A percentile compares a stretch with the other conserved stretches of the same genome.
Evolutionary conservation across 23 red algal genomes (phyloP).

Genomic region (Gracilaria domingensis): DNA sequence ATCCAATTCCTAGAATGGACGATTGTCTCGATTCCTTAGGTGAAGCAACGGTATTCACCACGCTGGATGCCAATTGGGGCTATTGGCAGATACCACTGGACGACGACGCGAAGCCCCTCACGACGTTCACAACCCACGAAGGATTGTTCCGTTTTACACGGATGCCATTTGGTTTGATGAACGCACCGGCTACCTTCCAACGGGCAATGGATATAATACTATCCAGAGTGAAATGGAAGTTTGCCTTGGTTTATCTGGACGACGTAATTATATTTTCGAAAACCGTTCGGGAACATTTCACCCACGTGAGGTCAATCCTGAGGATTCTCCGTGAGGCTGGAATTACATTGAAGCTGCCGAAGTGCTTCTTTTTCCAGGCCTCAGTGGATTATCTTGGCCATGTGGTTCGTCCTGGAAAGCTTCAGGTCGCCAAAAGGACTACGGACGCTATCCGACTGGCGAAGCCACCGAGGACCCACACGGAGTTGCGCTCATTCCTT

Average conservation of each 20-base stretch:
- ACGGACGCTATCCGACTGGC: slow-evolving; percentile 6
- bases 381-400: slow-evolving; percentile 44
- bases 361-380: slow-evolving; percentile 49
- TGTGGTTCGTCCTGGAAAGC: slow-evolving; percentile 34
- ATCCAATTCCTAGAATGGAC: no score
- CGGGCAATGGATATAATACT: not conserved
- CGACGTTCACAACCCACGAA: not conserved
- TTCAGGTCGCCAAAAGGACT: slow-evolving; percentile 12
- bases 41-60: no score
- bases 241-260: not conserved
- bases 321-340: not conserved
- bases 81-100: no score
- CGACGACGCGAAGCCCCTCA: no score
- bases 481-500: slow-evolving; percentile 28
- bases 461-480: slow-evolving; percentile 25
- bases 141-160: not conserved
- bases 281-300: not conserved
- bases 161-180: not conserved
- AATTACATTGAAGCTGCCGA: not conserved
- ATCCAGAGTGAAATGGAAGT: not conserved
- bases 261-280: not conserved
- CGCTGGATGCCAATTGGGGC: no score
- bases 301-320: not conserved
- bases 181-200: not conserved
- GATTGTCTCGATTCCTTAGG: no score